Conservation (phyloP, 495 filamentous ascomycete genomes). For the Aspergillus panamensis region DNA sequence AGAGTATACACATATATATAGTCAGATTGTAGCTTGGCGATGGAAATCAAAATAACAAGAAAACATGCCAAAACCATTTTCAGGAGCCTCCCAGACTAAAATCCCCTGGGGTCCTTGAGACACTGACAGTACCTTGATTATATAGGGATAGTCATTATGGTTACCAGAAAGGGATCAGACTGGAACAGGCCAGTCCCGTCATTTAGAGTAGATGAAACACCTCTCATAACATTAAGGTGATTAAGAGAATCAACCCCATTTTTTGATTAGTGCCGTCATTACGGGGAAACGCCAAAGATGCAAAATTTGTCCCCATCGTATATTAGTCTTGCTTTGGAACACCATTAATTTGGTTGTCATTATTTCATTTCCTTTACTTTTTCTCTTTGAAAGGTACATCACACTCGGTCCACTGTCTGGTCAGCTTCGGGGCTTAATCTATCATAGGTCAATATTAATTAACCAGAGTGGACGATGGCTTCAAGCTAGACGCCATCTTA, state of each 20-base stretch:
- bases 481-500: not conserved
- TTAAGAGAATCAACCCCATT: too few species aligned
- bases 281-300: not conserved
- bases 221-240: not conserved
- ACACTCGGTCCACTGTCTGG: not conserved
- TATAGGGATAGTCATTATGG: conserved; percentile 22
- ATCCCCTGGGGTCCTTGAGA: conserved; percentile 3
- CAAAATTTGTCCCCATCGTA: not conserved
- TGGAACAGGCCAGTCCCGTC: conserved; percentile 1
- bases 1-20: not conserved
- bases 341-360: not conserved
- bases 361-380: not conserved
- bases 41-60: not conserved
- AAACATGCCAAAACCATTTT: not conserved
- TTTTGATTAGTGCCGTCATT: too few species aligned
- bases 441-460: not conserved
- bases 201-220: conserved; percentile 20
- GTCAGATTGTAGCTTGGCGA: too few species aligned
- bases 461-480: not conserved
- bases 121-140: not conserved
- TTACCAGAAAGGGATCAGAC: conserved; percentile 18
- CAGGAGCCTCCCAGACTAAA: not conserved
- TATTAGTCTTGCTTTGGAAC: not conserved
- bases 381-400: not conserved
- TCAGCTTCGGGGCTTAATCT: not conserved